Conservation (phyloP, 768 basidiomycete species). For the Leccinum rimulosum region DNA sequence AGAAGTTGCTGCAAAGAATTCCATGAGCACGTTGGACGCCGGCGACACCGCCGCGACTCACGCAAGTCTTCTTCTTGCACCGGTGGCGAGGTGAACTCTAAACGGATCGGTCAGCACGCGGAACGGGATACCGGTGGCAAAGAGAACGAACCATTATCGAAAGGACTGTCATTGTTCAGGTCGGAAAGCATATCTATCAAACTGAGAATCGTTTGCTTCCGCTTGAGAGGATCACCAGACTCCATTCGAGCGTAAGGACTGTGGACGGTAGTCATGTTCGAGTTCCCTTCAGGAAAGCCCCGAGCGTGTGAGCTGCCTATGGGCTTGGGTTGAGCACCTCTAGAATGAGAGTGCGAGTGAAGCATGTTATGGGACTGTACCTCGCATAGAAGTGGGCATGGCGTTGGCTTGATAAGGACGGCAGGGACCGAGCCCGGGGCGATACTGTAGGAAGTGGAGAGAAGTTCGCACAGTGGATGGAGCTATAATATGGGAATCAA, state of each 20-base stretch:
- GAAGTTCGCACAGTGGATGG: slow-evolving; percentile 15
- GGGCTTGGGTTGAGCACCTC: slow-evolving; percentile 26
- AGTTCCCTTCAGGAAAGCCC: slow-evolving; percentile 26
- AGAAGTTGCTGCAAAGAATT: slow-evolving; percentile 34
- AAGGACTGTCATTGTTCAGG: slow-evolving; percentile 38
- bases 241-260: slow-evolving; percentile 32
- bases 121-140: neutral
- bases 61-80: slow-evolving; percentile 46
- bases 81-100: slow-evolving; percentile 33
- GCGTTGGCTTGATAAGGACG: slow-evolving; percentile 20
- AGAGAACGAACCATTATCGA: slow-evolving; percentile 32
- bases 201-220: slow-evolving; percentile 47
- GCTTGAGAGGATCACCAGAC: slow-evolving; percentile 28
- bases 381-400: slow-evolving; percentile 26
- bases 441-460: slow-evolving; percentile 19
- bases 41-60: slow-evolving; percentile 6
- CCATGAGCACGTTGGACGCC: slow-evolving; percentile 6
- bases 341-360: slow-evolving; percentile 25
- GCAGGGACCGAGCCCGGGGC: slow-evolving; percentile 22
- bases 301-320: slow-evolving; percentile 24
- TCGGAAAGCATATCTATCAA: slow-evolving; percentile 48
- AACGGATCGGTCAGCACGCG: slow-evolving; percentile 1
- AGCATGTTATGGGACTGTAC: slow-evolving; percentile 29
- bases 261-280: slow-evolving; percentile 22
- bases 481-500: slow-evolving; percentile 32